These are phyloP conservation scores for Saitozyma sp. DNA, from an alignment of 768 basidiomycete species.

Conservation along the genomic window DNA sequence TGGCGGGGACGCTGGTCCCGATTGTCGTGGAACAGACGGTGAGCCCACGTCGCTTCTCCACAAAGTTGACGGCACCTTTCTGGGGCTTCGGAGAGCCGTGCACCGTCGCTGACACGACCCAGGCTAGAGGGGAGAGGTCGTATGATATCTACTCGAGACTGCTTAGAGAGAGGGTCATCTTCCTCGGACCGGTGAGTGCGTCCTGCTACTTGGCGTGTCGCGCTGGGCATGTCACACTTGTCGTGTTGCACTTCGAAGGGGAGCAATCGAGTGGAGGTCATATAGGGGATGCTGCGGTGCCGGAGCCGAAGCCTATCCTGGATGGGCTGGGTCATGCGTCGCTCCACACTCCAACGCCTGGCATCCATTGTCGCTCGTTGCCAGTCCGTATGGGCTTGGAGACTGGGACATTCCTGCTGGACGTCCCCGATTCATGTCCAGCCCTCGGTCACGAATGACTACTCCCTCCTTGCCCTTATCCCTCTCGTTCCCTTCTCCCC, in stretches of 20 bases:
- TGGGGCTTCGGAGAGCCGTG: background rate
- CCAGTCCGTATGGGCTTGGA: no score
- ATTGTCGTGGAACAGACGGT: conserved; percentile 94
- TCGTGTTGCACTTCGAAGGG: no score
- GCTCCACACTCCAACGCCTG: background rate
- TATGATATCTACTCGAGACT: conserved; percentile 97
- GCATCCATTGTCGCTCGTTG: background rate
- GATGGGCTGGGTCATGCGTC: background rate
- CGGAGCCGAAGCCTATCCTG: no score
- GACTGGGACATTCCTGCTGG: no score
- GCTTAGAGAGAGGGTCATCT: conserved; percentile 88
- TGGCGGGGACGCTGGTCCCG: conserved; percentile 62
- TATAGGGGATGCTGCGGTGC: no score
- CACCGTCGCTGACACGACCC: conserved; percentile 1
- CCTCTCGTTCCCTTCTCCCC: no score
- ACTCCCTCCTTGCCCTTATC: no score
- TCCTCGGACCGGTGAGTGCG: conserved; percentile 80
- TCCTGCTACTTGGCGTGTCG: no score
- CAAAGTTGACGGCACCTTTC: background rate
- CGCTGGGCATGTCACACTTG: no score
- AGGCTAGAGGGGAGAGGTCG: conserved; percentile 50
- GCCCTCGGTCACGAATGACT: no score
- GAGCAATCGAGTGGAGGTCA: no score
- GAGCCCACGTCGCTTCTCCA: conserved; percentile 19
- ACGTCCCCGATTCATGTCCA: no score